Percentiles rank a stretch among this genome's conserved stretches.
phyloP scores from a whole-genome alignment of 345 rosid species.

The Lepidium sativum region DNA sequence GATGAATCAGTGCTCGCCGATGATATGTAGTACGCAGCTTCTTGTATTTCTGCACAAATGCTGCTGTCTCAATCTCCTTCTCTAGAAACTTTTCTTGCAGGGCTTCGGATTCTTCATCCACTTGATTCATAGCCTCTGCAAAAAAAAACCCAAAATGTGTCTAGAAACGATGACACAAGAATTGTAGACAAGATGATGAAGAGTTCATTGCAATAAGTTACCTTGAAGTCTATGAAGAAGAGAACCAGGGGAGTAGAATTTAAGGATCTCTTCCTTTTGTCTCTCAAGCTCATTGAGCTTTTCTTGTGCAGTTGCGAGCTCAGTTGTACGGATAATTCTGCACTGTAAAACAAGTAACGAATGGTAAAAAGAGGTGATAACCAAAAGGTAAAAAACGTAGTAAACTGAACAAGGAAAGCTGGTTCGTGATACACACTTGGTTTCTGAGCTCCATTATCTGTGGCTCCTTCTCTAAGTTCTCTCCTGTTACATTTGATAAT shows the following conservation, averaged over 20 bases:
- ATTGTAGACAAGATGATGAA: not conserved
- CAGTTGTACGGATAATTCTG: constrained; percentile 82
- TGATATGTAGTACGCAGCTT: constrained; percentile 69
- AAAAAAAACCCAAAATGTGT: constrained; percentile 3
- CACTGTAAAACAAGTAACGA: constrained; percentile 40
- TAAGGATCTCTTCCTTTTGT: constrained; percentile 63
- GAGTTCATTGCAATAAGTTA: constrained; percentile 2
- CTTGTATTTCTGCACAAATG: constrained; percentile 72
- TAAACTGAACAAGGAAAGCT: not conserved
- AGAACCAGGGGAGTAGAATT: constrained; percentile 57
- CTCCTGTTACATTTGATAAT: constrained; percentile 36
- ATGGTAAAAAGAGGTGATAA: not conserved
- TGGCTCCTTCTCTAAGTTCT: constrained; percentile 80
- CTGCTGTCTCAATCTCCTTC: constrained; percentile 48
- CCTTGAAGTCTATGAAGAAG: constrained; percentile 74
- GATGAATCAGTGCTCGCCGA: constrained; percentile 64
- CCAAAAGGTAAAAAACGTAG: too few relatives aligned
- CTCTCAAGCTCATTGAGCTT: constrained; percentile 69
- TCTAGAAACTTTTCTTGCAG: constrained; percentile 57
- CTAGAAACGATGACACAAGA: constrained; percentile 1
- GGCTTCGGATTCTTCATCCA: constrained; percentile 69
- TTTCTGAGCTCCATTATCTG: constrained; percentile 74
- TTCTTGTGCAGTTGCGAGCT: constrained; percentile 83
- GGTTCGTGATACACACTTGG: constrained; percentile 47
- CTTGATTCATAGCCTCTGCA: constrained; percentile 62